Evolutionary conservation across 352 stramenopile genomes (phyloP).

Genomic region (Phytophthora aleatoria): DNA sequence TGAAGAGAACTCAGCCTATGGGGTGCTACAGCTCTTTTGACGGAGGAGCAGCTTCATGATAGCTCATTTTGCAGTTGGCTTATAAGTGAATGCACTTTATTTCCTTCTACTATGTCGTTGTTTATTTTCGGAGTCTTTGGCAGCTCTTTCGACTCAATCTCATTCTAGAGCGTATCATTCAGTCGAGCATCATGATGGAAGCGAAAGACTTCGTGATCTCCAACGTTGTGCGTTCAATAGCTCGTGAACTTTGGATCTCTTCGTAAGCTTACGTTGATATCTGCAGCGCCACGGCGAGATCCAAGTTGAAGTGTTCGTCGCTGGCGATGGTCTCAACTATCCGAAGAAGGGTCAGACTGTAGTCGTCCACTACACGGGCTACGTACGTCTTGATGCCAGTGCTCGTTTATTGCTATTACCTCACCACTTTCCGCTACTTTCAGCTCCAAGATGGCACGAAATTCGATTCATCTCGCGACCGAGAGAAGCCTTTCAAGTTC

Average conservation of each 20-base stretch:
- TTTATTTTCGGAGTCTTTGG: slow-evolving; percentile 14
- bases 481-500: slow-evolving; percentile 91
- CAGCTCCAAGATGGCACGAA: slow-evolving; percentile 77
- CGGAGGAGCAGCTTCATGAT: not conserved
- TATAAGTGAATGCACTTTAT: slow-evolving; percentile 8
- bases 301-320: slow-evolving; percentile 89
- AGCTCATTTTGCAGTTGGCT: not conserved
- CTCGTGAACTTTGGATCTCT: not conserved
- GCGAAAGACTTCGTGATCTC: slow-evolving; percentile 62
- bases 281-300: slow-evolving; percentile 70
- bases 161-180: too few relatives aligned
- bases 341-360: slow-evolving; percentile 88
- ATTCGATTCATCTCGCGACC: slow-evolving; percentile 76
- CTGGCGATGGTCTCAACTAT: slow-evolving; percentile 91
- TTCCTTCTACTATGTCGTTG: slow-evolving; percentile 7
- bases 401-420: not conserved
- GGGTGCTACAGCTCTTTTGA: not conserved
- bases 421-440: not conserved
- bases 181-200: slow-evolving; percentile 42
- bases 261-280: slow-evolving; percentile 5
- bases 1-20: too few relatives aligned
- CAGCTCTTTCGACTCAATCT: too few relatives aligned
- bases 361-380: slow-evolving; percentile 89
- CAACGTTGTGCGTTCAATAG: slow-evolving; percentile 43
- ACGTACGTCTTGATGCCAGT: slow-evolving; percentile 42